These are phyloP conservation scores for Neoscytalidium dimidiatum DNA, from an alignment of 2,329 filamentous ascomycete genomes.

Conservation along the genomic window DNA sequence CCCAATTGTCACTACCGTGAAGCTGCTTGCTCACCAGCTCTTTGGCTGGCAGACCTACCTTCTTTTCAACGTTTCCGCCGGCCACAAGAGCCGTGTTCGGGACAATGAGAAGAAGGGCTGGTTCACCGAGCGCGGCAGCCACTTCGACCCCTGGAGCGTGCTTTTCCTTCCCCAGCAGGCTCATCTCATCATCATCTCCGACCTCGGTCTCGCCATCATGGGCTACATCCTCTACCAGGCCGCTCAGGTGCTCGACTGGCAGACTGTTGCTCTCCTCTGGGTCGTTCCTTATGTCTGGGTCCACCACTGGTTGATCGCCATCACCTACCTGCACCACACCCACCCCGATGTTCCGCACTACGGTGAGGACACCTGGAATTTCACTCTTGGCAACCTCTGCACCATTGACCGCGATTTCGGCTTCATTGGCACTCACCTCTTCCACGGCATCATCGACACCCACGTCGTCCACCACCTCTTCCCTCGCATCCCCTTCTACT, in stretches of 20 bases:
- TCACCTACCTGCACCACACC: slow-evolving; percentile 75
- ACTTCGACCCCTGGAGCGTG: slow-evolving; percentile 63
- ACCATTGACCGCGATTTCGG: slow-evolving; percentile 68
- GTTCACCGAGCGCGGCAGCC: slow-evolving; percentile 34
- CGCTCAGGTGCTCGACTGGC: slow-evolving; percentile 49
- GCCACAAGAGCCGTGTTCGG: slow-evolving; percentile 17
- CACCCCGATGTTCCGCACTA: slow-evolving; percentile 61
- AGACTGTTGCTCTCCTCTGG: slow-evolving; percentile 62
- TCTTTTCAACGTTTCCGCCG: slow-evolving; percentile 51
- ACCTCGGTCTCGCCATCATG: slow-evolving; percentile 60
- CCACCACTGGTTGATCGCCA: slow-evolving; percentile 73
- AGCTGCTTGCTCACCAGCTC: slow-evolving; percentile 63
- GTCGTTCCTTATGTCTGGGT: slow-evolving; percentile 68
- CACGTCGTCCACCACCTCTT: slow-evolving; percentile 67
- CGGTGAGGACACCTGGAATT: slow-evolving; percentile 61
- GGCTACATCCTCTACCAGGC: slow-evolving; percentile 53
- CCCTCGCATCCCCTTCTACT: slow-evolving; percentile 63
- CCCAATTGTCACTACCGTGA: slow-evolving; percentile 57
- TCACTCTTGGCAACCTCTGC: slow-evolving; percentile 61
- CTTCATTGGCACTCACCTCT: slow-evolving; percentile 64
- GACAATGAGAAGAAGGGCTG: slow-evolving; percentile 16
- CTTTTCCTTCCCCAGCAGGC: slow-evolving; percentile 63
- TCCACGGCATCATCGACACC: slow-evolving; percentile 67
- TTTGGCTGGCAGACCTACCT: slow-evolving; percentile 67
- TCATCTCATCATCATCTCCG: slow-evolving; percentile 58